A percentile compares a stretch with the other conserved stretches of the same genome.
Evolutionary conservation across 2,329 filamentous ascomycete genomes (phyloP).

Genomic region (Thermothelomyces thermophilus): DNA sequence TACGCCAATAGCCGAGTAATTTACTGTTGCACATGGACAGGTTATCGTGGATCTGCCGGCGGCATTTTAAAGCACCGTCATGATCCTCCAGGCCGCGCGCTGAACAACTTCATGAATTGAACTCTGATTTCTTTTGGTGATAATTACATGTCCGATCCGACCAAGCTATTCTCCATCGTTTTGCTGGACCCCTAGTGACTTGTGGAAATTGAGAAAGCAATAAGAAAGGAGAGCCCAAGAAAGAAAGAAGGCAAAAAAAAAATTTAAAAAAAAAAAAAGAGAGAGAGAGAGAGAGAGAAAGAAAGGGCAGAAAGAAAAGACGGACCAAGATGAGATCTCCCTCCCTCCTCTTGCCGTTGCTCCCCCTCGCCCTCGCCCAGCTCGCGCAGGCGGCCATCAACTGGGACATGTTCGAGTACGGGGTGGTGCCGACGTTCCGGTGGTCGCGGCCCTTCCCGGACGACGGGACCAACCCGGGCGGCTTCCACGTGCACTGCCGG

Average conservation of each 20-base stretch:
- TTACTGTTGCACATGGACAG: neutral
- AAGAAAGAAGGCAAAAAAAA: no score
- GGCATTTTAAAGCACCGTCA: constrained; percentile 4
- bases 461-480: constrained; percentile 26
- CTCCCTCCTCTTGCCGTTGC: neutral
- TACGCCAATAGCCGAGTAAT: constrained; percentile 3
- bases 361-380: neutral
- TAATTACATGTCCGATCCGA: no score
- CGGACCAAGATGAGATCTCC: neutral
- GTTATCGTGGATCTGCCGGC: neutral
- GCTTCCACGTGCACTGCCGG: constrained; percentile 28
- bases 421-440: constrained; percentile 27
- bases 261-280: no score
- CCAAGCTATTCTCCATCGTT: no score
- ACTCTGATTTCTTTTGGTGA: no score
- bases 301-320: no score
- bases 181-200: no score
- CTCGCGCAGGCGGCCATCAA: constrained; percentile 20
- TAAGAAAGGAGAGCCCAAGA: neutral
- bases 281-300: no score
- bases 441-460: constrained; percentile 30
- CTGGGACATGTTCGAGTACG: constrained; percentile 27
- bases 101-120: no score
- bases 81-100: neutral
- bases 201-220: neutral